Percentiles rank a stretch among this genome's conserved stretches.
These are phyloP conservation scores for Cruciata laevipes DNA, from an alignment of 257 asterid genomes.

Conservation along the genomic window DNA sequence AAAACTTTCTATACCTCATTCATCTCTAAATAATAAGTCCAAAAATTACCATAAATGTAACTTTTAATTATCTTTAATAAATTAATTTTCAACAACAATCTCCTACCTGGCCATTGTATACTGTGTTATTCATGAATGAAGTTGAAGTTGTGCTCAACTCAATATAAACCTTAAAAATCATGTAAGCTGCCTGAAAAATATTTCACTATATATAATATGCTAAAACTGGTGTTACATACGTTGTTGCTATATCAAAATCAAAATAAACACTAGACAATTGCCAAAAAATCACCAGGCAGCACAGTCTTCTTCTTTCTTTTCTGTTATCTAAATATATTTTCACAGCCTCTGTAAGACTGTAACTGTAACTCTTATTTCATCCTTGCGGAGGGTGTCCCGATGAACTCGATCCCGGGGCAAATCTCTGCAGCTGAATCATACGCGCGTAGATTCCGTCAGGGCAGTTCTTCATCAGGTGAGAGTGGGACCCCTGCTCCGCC, in stretches of 20 bases:
- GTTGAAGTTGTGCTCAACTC: no score
- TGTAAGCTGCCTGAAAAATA: neutral
- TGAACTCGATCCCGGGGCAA: conserved; percentile 54
- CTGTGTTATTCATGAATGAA: neutral
- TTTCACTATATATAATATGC: conserved; percentile 2
- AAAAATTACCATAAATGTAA: no score
- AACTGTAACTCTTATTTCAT: conserved; percentile 28
- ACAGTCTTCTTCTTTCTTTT: neutral
- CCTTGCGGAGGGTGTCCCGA: conserved; percentile 22
- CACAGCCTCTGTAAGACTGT: neutral
- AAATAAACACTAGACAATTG: conserved; percentile 28
- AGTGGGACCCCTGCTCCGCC: conserved; percentile 80
- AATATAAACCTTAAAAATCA: no score
- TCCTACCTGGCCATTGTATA: no score
- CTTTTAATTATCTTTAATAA: no score
- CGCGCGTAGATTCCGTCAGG: conserved; percentile 72
- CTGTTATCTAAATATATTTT: neutral
- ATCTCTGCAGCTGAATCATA: conserved; percentile 72
- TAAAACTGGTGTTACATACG: conserved; percentile 24
- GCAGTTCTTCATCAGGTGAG: conserved; percentile 59
- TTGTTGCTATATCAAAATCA: conserved; percentile 40
- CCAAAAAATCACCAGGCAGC: neutral
- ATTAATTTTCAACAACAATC: no score
- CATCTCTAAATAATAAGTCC: no score
- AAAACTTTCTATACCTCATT: no score